Conservation (phyloP, 83 land plant species). For the Isoetes engelmannii region DNA sequence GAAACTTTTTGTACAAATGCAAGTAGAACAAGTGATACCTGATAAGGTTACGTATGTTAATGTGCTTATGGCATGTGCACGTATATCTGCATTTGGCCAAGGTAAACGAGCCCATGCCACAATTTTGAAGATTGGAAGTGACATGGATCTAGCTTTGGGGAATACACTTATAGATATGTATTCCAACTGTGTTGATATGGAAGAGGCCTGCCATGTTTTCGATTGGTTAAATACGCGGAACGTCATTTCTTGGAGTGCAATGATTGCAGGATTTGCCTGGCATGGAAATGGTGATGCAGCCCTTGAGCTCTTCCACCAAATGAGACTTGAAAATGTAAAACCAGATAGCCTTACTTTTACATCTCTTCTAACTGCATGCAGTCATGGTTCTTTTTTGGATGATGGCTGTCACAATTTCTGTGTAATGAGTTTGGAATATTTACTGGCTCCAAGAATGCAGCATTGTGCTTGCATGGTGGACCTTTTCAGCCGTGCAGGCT, state of each 20-base stretch:
- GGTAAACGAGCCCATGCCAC: too few relatives aligned
- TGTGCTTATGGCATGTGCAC: too few relatives aligned
- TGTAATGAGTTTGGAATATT: conserved; percentile 30
- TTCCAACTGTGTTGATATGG: too few relatives aligned
- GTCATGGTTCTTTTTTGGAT: conserved; percentile 46
- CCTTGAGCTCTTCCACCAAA: conserved; percentile 33
- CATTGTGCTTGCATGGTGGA: conserved; percentile 58
- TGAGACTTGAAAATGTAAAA: conserved; percentile 29
- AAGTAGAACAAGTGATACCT: background rate
- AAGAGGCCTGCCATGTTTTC: too few relatives aligned
- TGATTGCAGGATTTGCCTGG: conserved; percentile 29
- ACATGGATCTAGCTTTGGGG: too few relatives aligned
- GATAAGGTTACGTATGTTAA: background rate
- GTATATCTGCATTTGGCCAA: too few relatives aligned
- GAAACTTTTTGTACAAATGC: conserved; percentile 14
- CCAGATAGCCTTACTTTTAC: conserved; percentile 56
- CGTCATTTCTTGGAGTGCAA: too few relatives aligned
- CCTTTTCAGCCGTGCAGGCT: conserved; percentile 50
- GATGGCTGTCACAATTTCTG: conserved; percentile 36
- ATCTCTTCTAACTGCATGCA: conserved; percentile 47
- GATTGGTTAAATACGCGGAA: too few relatives aligned
- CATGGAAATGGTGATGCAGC: conserved; percentile 36
- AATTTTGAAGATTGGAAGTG: too few relatives aligned
- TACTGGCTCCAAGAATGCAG: conserved; percentile 34
- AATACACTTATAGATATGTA: too few relatives aligned